A percentile compares a stretch with the other conserved stretches of the same genome.
Evolutionary conservation across 129 eudicot species (phyloP).

Genomic region (Apium graveolens): DNA sequence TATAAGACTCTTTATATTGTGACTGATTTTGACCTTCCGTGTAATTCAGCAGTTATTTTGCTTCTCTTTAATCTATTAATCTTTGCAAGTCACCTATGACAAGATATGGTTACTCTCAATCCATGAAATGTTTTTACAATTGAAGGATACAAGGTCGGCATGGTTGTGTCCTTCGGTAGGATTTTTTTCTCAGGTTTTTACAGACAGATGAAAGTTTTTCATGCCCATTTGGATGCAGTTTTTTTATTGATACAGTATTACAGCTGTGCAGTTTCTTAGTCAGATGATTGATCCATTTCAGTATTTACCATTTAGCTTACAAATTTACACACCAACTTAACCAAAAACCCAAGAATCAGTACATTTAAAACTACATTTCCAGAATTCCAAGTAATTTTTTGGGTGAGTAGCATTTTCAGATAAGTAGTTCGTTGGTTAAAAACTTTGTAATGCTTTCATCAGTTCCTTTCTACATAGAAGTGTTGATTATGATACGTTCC

Average conservation of each 20-base stretch:
- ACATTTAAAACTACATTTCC: not conserved
- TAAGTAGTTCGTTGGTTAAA: not conserved
- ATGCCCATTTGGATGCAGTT: not conserved
- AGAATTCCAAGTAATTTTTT: not conserved
- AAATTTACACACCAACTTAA: not conserved
- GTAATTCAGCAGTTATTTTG: not conserved
- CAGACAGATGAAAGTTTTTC: not conserved
- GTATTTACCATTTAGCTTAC: not conserved
- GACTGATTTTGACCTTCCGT: not conserved
- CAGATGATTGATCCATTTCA: not conserved
- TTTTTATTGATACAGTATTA: not conserved
- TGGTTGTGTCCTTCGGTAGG: not conserved
- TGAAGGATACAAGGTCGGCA: not conserved
- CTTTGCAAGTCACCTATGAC: not conserved
- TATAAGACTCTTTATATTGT: not conserved
- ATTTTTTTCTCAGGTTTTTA: not conserved
- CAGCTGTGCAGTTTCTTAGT: not conserved
- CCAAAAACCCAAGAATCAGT: not conserved
- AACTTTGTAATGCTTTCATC: not conserved
- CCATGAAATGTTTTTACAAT: not conserved
- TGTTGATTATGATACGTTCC: too few relatives aligned
- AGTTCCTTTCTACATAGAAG: too few relatives aligned
- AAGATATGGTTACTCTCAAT: not conserved
- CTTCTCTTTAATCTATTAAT: not conserved
- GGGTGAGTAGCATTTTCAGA: not conserved